phyloP scores from a whole-genome alignment of 1,139 yeast species.

The Pichia sp. region DNA sequence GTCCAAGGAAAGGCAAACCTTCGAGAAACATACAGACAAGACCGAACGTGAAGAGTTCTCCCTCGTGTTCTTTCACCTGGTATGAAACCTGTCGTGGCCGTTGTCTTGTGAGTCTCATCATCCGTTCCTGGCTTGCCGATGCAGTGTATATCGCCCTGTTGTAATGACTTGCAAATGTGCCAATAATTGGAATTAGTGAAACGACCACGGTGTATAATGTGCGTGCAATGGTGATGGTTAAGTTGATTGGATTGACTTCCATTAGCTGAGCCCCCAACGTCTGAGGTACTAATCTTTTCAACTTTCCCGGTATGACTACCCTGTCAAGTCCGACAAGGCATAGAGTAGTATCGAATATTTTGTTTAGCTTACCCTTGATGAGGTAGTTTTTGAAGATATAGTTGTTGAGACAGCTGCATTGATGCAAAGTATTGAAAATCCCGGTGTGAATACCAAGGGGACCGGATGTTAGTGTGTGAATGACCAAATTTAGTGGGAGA shows the following conservation, averaged over 20 bases:
- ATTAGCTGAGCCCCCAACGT: constrained; percentile 18
- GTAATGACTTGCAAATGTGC: constrained; percentile 15
- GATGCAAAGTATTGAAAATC: constrained; percentile 18
- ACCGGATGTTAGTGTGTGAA: constrained; percentile 18
- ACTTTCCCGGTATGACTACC: constrained; percentile 25
- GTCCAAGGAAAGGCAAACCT: constrained; percentile 50
- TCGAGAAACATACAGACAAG: constrained; percentile 52
- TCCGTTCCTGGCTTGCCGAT: constrained; percentile 15
- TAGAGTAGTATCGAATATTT: constrained; percentile 22
- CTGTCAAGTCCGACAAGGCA: constrained; percentile 21
- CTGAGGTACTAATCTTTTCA: constrained; percentile 23
- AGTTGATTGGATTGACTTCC: constrained; percentile 6
- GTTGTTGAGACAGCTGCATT: constrained; percentile 19
- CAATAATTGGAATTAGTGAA: constrained; percentile 20
- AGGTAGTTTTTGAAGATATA: constrained; percentile 19
- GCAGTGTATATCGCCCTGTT: constrained; percentile 17
- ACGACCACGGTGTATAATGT: constrained; percentile 7
- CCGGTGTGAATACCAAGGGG: constrained; percentile 23
- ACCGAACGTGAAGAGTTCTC: constrained; percentile 40
- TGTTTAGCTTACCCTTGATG: constrained; percentile 20
- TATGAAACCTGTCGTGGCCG: constrained; percentile 29
- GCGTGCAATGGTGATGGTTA: not conserved
- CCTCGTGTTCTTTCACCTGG: constrained; percentile 22
- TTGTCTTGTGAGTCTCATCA: constrained; percentile 18
- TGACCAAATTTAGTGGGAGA: constrained; percentile 20